phyloP scores from a whole-genome alignment of 176 grass and related monocot genomes.

The Ananas comosus region DNA sequence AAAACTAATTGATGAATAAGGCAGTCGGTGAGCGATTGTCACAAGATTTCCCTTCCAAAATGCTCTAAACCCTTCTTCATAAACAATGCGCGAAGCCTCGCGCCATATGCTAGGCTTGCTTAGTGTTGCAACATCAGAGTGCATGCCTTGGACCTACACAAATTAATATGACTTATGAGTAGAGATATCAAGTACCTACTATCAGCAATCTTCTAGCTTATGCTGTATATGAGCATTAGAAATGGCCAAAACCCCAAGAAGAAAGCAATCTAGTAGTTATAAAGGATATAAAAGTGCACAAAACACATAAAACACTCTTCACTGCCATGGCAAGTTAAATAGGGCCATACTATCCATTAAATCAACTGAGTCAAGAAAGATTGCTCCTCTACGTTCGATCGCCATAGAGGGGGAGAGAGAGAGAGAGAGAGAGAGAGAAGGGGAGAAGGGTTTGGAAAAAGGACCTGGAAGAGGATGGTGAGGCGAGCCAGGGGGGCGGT shows the following conservation, averaged over 20 bases:
- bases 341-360: too few species aligned
- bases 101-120: constrained; percentile 58
- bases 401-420: too few species aligned
- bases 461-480: constrained; percentile 96
- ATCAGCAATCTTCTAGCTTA: not conserved
- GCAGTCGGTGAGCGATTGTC: constrained; percentile 80
- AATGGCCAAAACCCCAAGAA: not conserved
- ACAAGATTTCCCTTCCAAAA: constrained; percentile 99
- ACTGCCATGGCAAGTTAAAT: too few species aligned
- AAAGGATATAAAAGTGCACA: too few species aligned
- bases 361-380: not conserved
- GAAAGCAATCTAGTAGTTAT: not conserved
- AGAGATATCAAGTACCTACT: not conserved
- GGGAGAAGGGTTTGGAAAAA: too few species aligned
- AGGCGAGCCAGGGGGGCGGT: constrained; percentile 84
- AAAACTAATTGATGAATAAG: constrained; percentile 91
- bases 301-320: too few species aligned
- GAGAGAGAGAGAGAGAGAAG: too few species aligned
- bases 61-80: constrained; percentile 76
- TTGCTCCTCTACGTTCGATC: not conserved
- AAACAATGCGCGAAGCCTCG: constrained; percentile 75
- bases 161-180: constrained; percentile 8
- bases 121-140: constrained; percentile 61
- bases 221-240: not conserved
- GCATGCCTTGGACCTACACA: constrained; percentile 88